Evolutionary conservation across 768 basidiomycete species (phyloP), one percentile per base, ranked within the genome.

Genomic region (Cystofilobasidium capitatum): DNA sequence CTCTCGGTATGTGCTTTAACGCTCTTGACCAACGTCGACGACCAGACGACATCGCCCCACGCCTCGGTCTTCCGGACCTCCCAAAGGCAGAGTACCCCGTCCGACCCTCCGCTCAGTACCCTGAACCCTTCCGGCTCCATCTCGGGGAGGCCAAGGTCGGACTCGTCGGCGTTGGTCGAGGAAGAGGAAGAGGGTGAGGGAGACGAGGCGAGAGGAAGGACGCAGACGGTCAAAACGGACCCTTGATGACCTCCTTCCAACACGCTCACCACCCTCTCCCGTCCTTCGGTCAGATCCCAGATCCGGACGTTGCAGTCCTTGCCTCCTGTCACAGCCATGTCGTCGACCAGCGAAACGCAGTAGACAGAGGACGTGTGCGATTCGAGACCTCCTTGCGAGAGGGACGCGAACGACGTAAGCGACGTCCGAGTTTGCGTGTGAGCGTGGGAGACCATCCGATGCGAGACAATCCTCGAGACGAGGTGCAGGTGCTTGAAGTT

Each of bases 401-500:
- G 51, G 26, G 49, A 22, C 7, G 51, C 8, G 13, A 7, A 2
- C 7, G 51, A 55, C 17, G 4, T 3, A 20, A 8, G 51, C 1
- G 29, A 4, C 4, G n/a, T 13, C 12, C 14, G n/a, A 31, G 51
- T 22, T 17, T 14, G 29, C 3, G 3, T 13, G 20, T 55, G 51
- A 17, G 9, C 6, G 10, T 2, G 51, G 9, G 29, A 13, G 1
- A 20, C 5, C 29, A 22, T 26, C 31, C 51, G 24, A 12, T 17
- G 9, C 26, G n/a, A 24, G 49, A 54, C 29, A 29, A 20, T 16
- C 16, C 8, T 26, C 10, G 51, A 8, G 51, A 33, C 26, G 51
- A 55, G 51, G 51, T 55, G 31, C 7, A 55, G 51, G 29, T 55
- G 51, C 51, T 55, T 55, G 51, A 33, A 55, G 51, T 55, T 55